Percentiles rank a stretch among this genome's conserved stretches.
These are phyloP conservation scores for Phaeolepiota aurea DNA, from an alignment of 768 basidiomycete genomes.

Conservation along the genomic window DNA sequence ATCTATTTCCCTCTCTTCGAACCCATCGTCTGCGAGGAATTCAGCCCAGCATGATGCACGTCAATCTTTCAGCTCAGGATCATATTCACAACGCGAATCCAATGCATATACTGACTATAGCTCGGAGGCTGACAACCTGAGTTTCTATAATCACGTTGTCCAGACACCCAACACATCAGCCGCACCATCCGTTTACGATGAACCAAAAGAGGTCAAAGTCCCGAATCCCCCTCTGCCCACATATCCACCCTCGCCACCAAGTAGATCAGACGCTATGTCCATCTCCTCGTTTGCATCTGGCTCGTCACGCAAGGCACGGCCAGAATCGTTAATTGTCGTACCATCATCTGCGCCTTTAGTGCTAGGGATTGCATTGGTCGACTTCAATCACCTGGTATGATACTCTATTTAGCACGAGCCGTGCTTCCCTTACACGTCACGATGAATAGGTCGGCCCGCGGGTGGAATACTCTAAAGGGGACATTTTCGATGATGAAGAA, in stretches of 20 bases:
- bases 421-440: conserved; percentile 1
- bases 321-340: conserved; percentile 69
- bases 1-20: conserved; percentile 69
- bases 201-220: conserved; percentile 21
- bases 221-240: conserved; percentile 23
- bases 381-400: conserved; percentile 88
- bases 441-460: conserved; percentile 79
- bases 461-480: conserved; percentile 77
- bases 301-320: conserved; percentile 64
- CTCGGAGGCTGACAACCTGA: conserved; percentile 46
- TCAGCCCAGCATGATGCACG: conserved; percentile 10
- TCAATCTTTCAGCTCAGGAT: conserved; percentile 13
- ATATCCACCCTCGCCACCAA: conserved; percentile 50
- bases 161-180: conserved; percentile 46
- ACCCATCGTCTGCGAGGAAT: conserved; percentile 43
- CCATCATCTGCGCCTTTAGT: conserved; percentile 55
- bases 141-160: conserved; percentile 34
- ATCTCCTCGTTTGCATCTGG: conserved; percentile 57
- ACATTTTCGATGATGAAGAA: conserved; percentile 80
- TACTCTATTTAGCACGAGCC: neutral
- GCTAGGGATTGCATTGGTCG: conserved; percentile 85
- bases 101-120: conserved; percentile 38
- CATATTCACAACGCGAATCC: conserved; percentile 31
- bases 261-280: conserved; percentile 41
- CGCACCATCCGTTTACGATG: conserved; percentile 38